Percentiles rank a stretch among this genome's conserved stretches.
Conservation (phyloP, 2,329 filamentous ascomycete species). For the Apiospora rasikravindrae region DNA sequence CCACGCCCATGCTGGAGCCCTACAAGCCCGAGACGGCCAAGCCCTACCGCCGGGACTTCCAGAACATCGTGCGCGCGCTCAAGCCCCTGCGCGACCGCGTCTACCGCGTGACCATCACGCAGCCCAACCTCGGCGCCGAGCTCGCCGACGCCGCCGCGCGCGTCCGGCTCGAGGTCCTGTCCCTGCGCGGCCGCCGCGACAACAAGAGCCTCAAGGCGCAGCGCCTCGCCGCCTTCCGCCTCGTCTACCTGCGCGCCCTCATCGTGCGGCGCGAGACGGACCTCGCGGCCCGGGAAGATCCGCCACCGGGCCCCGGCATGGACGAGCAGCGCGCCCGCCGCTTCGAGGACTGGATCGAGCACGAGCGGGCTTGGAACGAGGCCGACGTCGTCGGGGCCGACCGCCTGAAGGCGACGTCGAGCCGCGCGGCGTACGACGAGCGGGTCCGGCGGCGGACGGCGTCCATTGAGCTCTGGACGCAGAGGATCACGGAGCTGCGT, state of each 20-base stretch:
- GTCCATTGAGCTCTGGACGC: neutral
- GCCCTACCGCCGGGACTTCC: neutral
- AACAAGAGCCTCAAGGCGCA: neutral
- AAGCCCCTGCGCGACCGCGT: neutral
- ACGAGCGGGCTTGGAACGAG: conserved; percentile 24
- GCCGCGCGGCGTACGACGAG: no score
- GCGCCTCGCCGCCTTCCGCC: neutral
- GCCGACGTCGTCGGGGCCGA: neutral
- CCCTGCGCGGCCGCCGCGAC: neutral
- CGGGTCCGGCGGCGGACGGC: no score
- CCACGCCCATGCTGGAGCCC: neutral
- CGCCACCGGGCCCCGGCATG: neutral
- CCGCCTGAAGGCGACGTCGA: no score
- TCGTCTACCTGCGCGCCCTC: neutral
- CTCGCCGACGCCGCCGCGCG: neutral
- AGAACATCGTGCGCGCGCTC: neutral
- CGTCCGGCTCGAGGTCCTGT: neutral
- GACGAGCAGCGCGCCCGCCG: conserved; percentile 7
- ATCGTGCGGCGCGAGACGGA: no score
- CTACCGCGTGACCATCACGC: no score
- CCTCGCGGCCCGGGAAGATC: neutral
- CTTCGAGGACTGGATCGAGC: conserved; percentile 26
- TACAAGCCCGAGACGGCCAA: neutral
- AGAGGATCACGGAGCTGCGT: neutral
- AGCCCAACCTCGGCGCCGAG: neutral